Evolutionary conservation across 2,329 filamentous ascomycete genomes (phyloP), one percentile per base, ranked within the genome.

Genomic region (Hymenoscyphus fructigenus): DNA sequence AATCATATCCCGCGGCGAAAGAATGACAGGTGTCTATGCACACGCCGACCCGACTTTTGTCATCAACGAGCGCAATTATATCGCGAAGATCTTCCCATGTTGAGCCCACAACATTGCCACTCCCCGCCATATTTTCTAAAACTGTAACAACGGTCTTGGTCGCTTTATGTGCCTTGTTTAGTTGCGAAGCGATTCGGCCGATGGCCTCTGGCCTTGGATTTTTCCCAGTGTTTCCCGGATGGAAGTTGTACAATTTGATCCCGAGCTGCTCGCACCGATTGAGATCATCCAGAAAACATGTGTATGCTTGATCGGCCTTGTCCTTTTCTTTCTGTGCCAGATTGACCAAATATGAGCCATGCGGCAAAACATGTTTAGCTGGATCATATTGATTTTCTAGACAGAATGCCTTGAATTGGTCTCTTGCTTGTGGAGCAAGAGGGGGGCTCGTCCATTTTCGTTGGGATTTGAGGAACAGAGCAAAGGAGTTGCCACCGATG

Each of bases 1-100:
- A 79, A 76, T 99, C 95, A 76, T 98, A 95, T 5, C 95, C 95
- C 0, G 92, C 93, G 0, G 94, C 94, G 77, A 98, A 98, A 65
- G 93, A 88, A 78, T 99, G 95, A 79, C 95, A 99, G 0, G 95
- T 99, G 76, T 99, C 95, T 64, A 99, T 87, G 77, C 95, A 99
- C 20, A 99, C 93, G 57, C 94, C 95, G 1, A 99, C 89, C 36
- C 95, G 88, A 55, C 81, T 77, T 79, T 97, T 96, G 76, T 96
- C 87, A 26, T 93, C 85, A 28, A 98, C 86, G 9, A 88, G 82
- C 15, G 84, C 84, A 70, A 99, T 96, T 68, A 97, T 91, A 73
- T 93, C 91, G 14, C 89, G 84, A 57, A 99, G 84, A 72, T 99
- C 94, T 75, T 93, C 88, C 76, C 97, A 96, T 0, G 85, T 88